A percentile compares a stretch with the other conserved stretches of the same genome.
These are phyloP conservation scores for Colletotrichum zoysiae DNA, from an alignment of 2,329 filamentous ascomycete genomes.

Conservation along the genomic window DNA sequence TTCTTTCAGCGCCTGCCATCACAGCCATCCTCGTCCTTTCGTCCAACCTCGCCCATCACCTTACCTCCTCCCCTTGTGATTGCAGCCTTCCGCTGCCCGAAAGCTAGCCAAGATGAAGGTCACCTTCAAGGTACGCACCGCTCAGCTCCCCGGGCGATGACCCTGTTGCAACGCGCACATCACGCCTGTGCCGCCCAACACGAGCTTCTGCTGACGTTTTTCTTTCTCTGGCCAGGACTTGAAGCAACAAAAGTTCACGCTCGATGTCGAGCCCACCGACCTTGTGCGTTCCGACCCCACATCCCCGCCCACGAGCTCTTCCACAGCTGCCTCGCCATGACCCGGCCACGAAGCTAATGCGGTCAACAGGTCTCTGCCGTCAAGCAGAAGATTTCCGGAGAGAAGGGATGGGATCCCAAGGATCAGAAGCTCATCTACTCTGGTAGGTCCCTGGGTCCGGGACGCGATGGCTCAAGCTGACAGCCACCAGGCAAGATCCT, in stretches of 20 bases:
- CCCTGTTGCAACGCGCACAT: background rate
- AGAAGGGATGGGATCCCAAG: conserved; percentile 94
- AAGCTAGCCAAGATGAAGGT: conserved; percentile 72
- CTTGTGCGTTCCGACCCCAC: conserved; percentile 73
- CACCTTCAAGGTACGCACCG: conserved; percentile 70
- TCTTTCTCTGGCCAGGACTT: conserved; percentile 76
- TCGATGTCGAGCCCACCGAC: conserved; percentile 94
- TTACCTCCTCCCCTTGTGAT: conserved; percentile 8
- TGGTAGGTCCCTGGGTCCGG: conserved; percentile 67
- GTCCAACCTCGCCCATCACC: too few relatives aligned
- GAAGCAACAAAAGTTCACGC: conserved; percentile 97
- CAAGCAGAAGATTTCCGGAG: conserved; percentile 91
- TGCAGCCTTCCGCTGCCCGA: conserved; percentile 49
- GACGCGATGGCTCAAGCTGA: conserved; percentile 21
- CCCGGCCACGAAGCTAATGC: conserved; percentile 44
- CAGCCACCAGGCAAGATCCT: conserved; percentile 86
- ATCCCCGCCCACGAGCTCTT: conserved; percentile 40
- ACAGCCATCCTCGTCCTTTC: background rate
- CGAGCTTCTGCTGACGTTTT: conserved; percentile 35
- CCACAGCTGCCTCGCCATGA: conserved; percentile 36
- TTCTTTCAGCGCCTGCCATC: conserved; percentile 18
- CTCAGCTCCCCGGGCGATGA: conserved; percentile 9
- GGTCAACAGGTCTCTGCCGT: conserved; percentile 80
- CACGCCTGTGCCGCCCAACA: background rate
- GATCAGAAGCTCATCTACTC: conserved; percentile 98